Conservation (phyloP, 495 filamentous ascomycete genomes). For the Cudoniella acicularis region DNA sequence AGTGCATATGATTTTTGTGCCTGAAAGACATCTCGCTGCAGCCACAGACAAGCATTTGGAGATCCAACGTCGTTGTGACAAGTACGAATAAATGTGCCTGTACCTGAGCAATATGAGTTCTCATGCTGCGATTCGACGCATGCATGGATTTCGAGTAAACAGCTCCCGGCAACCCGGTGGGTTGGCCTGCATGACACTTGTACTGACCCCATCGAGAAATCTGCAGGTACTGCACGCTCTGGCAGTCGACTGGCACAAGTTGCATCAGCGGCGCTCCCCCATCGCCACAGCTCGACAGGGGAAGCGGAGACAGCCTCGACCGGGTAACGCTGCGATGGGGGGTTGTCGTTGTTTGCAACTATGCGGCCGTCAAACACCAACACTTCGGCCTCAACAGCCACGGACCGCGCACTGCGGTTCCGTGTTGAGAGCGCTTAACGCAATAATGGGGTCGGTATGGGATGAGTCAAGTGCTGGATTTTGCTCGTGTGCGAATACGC, state of each 20-base stretch:
- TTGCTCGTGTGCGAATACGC: background rate
- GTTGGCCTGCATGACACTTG: background rate
- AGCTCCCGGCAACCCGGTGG: background rate
- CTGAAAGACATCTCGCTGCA: background rate
- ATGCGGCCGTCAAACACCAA: background rate
- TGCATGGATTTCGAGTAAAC: background rate
- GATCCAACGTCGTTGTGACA: background rate
- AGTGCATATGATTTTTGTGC: background rate
- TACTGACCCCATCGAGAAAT: background rate
- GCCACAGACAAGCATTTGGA: background rate
- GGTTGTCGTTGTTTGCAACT: too few species aligned
- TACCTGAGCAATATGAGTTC: background rate
- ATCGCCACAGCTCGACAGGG: background rate
- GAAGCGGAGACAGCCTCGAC: too few species aligned
- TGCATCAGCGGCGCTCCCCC: background rate
- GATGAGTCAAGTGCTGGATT: background rate
- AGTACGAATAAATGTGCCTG: too few species aligned
- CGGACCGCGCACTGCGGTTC: background rate
- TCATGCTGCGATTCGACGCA: background rate
- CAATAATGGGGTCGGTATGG: background rate
- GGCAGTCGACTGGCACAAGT: background rate
- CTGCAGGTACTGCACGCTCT: background rate
- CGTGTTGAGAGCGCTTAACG: background rate
- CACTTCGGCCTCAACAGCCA: background rate
- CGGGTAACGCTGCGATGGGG: too few species aligned